Conservation (phyloP, 768 basidiomycete genomes). For the Tricholomella constricta region DNA sequence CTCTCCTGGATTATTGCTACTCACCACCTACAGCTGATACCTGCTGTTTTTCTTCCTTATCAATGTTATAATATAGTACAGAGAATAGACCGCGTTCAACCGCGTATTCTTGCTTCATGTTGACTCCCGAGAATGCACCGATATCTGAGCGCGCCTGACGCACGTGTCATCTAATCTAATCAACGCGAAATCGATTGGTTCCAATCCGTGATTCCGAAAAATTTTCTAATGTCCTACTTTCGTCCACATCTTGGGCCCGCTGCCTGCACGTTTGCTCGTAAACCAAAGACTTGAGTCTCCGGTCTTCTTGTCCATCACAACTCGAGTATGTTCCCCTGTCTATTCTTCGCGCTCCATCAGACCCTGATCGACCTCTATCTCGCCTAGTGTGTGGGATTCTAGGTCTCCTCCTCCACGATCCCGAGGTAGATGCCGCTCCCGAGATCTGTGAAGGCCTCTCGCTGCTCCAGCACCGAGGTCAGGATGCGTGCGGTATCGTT, state of each 20-base stretch:
- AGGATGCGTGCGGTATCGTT: constrained; percentile 97
- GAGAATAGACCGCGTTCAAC: constrained; percentile 75
- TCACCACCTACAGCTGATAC: constrained; percentile 6
- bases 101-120: constrained; percentile 45
- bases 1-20: constrained; percentile 27
- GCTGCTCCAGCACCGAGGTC: constrained; percentile 93
- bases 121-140: not conserved
- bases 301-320: not conserved
- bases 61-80: constrained; percentile 42
- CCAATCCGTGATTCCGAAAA: constrained; percentile 29
- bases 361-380: constrained; percentile 7
- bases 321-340: constrained; percentile 10
- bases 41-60: constrained; percentile 19
- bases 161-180: constrained; percentile 9
- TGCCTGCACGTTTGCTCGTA: constrained; percentile 14
- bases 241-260: constrained; percentile 7
- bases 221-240: constrained; percentile 22
- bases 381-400: constrained; percentile 86
- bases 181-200: constrained; percentile 9
- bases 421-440: constrained; percentile 69
- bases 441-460: constrained; percentile 97
- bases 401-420: constrained; percentile 83
- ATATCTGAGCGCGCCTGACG: not conserved
- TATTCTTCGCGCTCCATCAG: constrained; percentile 3
- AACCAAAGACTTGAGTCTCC: not conserved